Base-by-base conservation (phyloP, 2,329 filamentous ascomycete species). In the Mycogone perniciosa region DNA sequence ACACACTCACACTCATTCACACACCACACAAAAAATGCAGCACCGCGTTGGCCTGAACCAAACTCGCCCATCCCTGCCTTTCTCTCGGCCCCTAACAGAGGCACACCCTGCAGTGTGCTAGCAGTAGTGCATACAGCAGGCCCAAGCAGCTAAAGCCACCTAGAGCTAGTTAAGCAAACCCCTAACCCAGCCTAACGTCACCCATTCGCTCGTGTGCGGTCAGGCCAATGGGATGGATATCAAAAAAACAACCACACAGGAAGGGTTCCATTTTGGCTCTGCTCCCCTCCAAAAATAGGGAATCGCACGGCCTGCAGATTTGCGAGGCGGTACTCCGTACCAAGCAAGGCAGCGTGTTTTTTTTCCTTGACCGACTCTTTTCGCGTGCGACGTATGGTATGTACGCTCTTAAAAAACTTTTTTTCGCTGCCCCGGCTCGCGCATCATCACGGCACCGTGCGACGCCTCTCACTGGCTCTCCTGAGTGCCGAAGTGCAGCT, bases 351-450 rank as follows among this genome's bases (percentile, higher is more conserved):
- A 20, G 20, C 20, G 20, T 20, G 20, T 8, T 13, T 11, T 27
- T 11, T 43, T 34, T n/a, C n/a, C 41, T 50, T 53, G 51, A 53
- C 52, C 52, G 52, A 54, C 52, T 44, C 52, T 54, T 54, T 20
- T 52, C 29, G 44, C 39, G 38, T 43, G 43, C 33, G 46, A 49
- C 50, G 45, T 27, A 10, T 30, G 9, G 13, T 27, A 5, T 27
- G 5, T 48, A 48, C 45, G 34, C 33, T 52, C 30, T 41, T 40
- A 20, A 13, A 39, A 44, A 29, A 31, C 33, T 26, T 34, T 50
- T 41, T 40, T 39, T 20, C 20, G 20, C 20, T 35, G 40, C 30
- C 50, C 40, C 45, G 44, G 35, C 44, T 37, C 40, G 45, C 50
- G 40, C 45, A 52, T 46, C 50, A 44, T 48, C 39, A 48, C 45